Evolutionary conservation across 2,329 filamentous ascomycete species (phyloP).

Genomic region (Alternaria rosae): DNA sequence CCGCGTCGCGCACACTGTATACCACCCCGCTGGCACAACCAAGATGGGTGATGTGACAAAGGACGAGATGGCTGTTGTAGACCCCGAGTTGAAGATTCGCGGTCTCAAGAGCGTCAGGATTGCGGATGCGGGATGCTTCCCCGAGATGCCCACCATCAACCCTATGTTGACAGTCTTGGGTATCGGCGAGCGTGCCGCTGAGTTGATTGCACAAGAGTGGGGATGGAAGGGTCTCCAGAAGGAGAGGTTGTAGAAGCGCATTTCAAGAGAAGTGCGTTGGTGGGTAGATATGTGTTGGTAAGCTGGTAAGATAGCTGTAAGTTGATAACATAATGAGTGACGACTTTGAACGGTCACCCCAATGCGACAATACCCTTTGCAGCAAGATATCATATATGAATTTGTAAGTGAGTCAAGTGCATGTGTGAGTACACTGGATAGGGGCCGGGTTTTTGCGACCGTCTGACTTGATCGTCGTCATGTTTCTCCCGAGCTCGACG

Average conservation of each 20-base stretch:
- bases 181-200: conserved; percentile 83
- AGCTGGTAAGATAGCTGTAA: not conserved
- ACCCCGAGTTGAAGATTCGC: conserved; percentile 73
- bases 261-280: not conserved
- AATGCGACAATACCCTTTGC: not conserved
- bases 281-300: not conserved
- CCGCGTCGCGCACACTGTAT: conserved; percentile 84
- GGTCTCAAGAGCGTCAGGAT: conserved; percentile 78
- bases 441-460: no score
- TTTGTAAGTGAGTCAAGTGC: no score
- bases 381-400: not conserved
- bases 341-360: not conserved
- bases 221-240: conserved; percentile 67
- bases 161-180: conserved; percentile 89
- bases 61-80: conserved; percentile 81
- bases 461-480: no score
- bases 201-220: conserved; percentile 79
- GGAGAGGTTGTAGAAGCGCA: conserved; percentile 57
- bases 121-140: conserved; percentile 87
- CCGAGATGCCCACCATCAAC: conserved; percentile 85
- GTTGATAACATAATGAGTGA: not conserved
- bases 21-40: conserved; percentile 87
- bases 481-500: no score
- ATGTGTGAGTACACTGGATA: no score
- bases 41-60: conserved; percentile 81